phyloP scores from a whole-genome alignment of 2,329 filamentous ascomycete species.

The Fusarium drepaniforme region DNA sequence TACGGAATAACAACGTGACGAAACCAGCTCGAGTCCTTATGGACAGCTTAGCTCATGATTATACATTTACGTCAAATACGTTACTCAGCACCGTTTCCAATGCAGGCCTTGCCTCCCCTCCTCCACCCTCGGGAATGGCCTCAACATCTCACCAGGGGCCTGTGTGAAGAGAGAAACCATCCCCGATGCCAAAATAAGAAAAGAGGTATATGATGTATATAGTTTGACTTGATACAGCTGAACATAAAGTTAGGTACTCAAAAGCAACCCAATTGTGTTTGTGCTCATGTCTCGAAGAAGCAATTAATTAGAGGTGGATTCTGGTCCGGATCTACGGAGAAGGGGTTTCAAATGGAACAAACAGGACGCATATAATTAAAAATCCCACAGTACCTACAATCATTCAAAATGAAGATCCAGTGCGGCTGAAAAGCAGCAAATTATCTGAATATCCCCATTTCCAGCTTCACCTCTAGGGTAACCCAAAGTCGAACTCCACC shows the following conservation, averaged over 20 bases:
- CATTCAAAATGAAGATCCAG: neutral
- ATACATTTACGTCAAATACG: neutral
- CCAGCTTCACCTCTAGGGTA: neutral
- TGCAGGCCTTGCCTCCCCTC: neutral
- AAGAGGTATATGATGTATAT: neutral
- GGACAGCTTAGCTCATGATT: neutral
- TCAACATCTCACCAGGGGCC: neutral
- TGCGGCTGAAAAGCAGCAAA: neutral
- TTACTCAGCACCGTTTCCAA: neutral
- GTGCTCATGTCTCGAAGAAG: no score
- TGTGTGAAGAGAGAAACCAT: neutral
- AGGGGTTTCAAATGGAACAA: rapidly evolving
- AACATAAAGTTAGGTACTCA: neutral
- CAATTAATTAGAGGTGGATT: no score
- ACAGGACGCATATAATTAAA: neutral
- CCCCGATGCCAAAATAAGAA: neutral
- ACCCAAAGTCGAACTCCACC: slow-evolving; percentile 23
- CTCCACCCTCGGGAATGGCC: neutral
- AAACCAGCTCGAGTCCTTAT: neutral
- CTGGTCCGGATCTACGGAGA: neutral
- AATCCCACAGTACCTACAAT: neutral
- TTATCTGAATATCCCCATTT: neutral
- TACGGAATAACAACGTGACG: neutral
- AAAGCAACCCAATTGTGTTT: neutral
- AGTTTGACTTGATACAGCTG: neutral